phyloP scores from a whole-genome alignment of 495 filamentous ascomycete species.

The Penicillium cinerascens region DNA sequence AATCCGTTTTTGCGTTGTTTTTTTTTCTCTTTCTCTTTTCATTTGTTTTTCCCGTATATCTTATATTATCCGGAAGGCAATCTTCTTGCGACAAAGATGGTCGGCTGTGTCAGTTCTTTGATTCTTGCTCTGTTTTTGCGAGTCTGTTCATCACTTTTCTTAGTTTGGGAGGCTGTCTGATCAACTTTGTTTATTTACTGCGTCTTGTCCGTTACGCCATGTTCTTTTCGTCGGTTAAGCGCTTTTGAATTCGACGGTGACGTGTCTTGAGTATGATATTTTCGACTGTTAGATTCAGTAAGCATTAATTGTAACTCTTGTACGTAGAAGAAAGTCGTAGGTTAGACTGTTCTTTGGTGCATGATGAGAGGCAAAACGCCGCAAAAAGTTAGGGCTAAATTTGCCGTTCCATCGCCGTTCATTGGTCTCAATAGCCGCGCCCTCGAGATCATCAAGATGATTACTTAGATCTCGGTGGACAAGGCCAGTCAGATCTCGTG shows the following conservation, averaged over 20 bases:
- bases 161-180: conserved; percentile 14
- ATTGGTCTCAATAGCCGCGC: background rate
- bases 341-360: background rate
- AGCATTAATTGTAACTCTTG: background rate
- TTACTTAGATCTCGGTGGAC: background rate
- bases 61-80: conserved; percentile 28
- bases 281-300: background rate
- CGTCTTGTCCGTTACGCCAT: background rate
- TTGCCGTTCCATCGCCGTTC: background rate
- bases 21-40: conserved; percentile 19
- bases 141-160: conserved; percentile 21
- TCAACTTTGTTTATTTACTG: conserved; percentile 10
- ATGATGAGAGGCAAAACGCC: background rate
- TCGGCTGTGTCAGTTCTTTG: conserved; percentile 30
- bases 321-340: background rate
- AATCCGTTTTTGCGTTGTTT: conserved; percentile 15
- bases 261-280: background rate
- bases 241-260: conserved; percentile 10
- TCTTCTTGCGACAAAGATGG: conserved; percentile 24
- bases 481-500: background rate
- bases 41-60: conserved; percentile 17
- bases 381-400: background rate
- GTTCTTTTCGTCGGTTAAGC: conserved; percentile 10
- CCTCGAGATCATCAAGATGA: background rate
- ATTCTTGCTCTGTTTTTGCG: conserved; percentile 17